Base-by-base conservation (phyloP, 1,139 yeast species). In the Suhomyces bokatorum region DNA sequence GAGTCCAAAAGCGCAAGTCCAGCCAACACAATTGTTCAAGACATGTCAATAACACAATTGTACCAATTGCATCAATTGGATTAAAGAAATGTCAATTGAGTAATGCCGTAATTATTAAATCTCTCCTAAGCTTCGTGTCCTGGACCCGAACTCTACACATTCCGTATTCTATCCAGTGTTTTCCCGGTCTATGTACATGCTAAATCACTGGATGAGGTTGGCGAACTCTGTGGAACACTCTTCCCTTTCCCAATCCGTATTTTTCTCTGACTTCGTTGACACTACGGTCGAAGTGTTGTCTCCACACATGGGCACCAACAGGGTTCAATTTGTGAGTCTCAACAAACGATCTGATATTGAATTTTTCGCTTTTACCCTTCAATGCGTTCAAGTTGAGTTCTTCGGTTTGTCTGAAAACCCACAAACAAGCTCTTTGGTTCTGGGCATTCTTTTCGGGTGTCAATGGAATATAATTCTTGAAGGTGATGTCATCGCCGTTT, bases 251-350 rank as follows among this genome's bases (percentile, higher is more conserved):
- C 52, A 91, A 72, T 4, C 90, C 93, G 60, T 86, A 88, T 57
- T 76, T 66, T 46, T 75, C 77, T 65, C 97, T 81, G 15, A 90
- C 83, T 4, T 62, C 65, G 35, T 77, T 78, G 36, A 88, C 87
- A 56, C 85, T 80, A 58, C 89, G 73, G 66, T 93, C 99, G 80
- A 85, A 93, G 36, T 67, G 71, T 56, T 86, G 83, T 75, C 99
- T 82, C 95, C 96, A 93, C 39, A 89, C 77, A 63, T 88, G 95
- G 2, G 96, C 97, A 26, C 99, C 98, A 37, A 91, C 81, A 1
- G 98, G 81, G 22, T 73, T 70, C 55, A 93, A 75, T 2, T 72
- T 63, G 61, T 87, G 62, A 8, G 65, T 51, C 6, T 69, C 71
- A 12, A 76, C 87, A 63, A 89, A 90, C 6, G 60, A 55, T 61